Base-by-base conservation (phyloP, 2,329 filamentous ascomycete genomes). In the Hymenoscyphus salicellus region DNA sequence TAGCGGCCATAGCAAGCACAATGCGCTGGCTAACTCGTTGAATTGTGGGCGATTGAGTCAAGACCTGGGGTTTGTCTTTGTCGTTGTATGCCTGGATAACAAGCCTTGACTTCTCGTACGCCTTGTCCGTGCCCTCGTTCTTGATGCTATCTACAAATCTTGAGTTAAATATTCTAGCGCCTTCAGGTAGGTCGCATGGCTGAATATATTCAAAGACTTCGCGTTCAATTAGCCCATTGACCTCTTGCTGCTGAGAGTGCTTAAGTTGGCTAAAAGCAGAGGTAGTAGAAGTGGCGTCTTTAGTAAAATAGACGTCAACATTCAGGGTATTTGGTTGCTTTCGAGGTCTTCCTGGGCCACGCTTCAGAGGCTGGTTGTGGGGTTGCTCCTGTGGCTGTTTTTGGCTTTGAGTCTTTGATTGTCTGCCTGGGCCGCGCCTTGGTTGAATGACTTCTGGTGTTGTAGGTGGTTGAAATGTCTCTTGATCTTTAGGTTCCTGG, bases 81-180 rank as follows among this genome's bases (percentile, higher is more conserved):
- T 70, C 43, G 14, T 68, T 66, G 49, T 65, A 68, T 36, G 38
- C 65, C 57, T 67, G 30, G n/a, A 67, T 58, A 23, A 67, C 60
- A n/a, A 68, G 62, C 30, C 63, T 58, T 56, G 46, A 69, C 26
- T 69, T 69, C 28, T 65, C 41, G 26, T 61, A 69, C 1, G 55
- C 58, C 38, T 63, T 66, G 1, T 17, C 20, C 3, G 60, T 66
- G 4, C 62, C 41, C 23, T 55, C 26, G 23, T 66, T 52, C 33
- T 69, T 69, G 2, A 69, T 49, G 33, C 68, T 56, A 32, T 68
- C 63, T 3, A 69, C 38, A 55, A 68, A 68, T 20, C 64, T 20
- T 52, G 23, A 28, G 5, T 52, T 52, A 17, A 52, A 52, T 28
- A 69, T 38, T 14, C 55, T 26, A 5, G 32, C 56, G 2, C 57